Evolutionary conservation across 495 filamentous ascomycete genomes (phyloP).

Genomic region (Delitschia confertaspora): DNA sequence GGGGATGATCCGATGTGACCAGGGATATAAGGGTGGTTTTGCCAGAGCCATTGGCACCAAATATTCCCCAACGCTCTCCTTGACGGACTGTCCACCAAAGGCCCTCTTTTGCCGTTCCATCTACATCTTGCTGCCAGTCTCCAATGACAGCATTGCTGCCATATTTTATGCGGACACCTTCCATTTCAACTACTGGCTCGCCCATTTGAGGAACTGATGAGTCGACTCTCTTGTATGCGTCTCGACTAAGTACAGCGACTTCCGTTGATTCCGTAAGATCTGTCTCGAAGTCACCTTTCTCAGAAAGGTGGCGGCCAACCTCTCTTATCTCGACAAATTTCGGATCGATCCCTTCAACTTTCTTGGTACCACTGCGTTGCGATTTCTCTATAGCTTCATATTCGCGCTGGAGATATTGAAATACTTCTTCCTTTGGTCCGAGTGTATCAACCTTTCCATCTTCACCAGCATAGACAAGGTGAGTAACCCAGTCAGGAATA

Average conservation of each 20-base stretch:
- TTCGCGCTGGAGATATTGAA: constrained; percentile 40
- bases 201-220: constrained; percentile 25
- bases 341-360: constrained; percentile 47
- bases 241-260: constrained; percentile 30
- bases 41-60: constrained; percentile 81
- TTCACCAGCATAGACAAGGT: constrained; percentile 59
- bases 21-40: constrained; percentile 91
- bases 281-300: constrained; percentile 38
- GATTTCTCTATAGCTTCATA: constrained; percentile 28
- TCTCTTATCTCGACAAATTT: constrained; percentile 47
- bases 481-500: constrained; percentile 82
- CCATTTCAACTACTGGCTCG: constrained; percentile 76
- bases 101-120: constrained; percentile 44
- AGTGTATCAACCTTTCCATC: constrained; percentile 48
- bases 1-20: constrained; percentile 90
- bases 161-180: constrained; percentile 70
- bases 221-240: constrained; percentile 27
- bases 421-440: constrained; percentile 48
- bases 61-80: constrained; percentile 82
- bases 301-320: constrained; percentile 41
- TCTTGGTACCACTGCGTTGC: too few relatives aligned
- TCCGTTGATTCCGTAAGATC: not conserved
- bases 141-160: constrained; percentile 67
- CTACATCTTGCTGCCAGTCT: constrained; percentile 57
- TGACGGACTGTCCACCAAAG: constrained; percentile 74